Conservation (phyloP, 768 basidiomycete genomes). For the Clavaria fumosa region DNA sequence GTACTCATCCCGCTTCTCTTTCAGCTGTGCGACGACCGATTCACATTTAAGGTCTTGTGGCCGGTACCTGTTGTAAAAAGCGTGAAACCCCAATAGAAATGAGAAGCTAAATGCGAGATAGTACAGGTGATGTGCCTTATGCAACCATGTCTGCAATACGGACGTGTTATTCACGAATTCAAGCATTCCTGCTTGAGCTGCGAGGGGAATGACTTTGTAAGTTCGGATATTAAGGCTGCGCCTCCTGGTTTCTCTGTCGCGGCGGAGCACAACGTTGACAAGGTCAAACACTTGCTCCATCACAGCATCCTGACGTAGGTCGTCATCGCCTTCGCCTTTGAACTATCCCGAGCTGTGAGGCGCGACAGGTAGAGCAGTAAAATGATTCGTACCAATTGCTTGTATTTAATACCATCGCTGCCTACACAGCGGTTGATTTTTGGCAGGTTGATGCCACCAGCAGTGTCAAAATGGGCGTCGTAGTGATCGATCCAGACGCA, state of each 20-base stretch:
- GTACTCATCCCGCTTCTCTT: slow-evolving; percentile 15
- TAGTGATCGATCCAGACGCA: slow-evolving; percentile 61
- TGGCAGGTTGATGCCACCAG: slow-evolving; percentile 72
- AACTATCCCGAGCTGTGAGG: slow-evolving; percentile 44
- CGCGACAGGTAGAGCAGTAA: slow-evolving; percentile 2
- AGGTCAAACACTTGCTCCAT: slow-evolving; percentile 97
- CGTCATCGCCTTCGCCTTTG: slow-evolving; percentile 84
- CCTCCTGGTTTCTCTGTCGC: slow-evolving; percentile 61
- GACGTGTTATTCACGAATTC: slow-evolving; percentile 80
- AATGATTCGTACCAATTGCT: slow-evolving; percentile 76
- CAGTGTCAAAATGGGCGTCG: slow-evolving; percentile 36
- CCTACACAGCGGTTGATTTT: slow-evolving; percentile 68
- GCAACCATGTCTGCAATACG: slow-evolving; percentile 49
- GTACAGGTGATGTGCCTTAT: slow-evolving; percentile 44
- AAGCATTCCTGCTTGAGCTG: slow-evolving; percentile 64
- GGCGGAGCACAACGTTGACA: slow-evolving; percentile 60
- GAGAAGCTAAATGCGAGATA: too few species aligned
- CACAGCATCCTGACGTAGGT: slow-evolving; percentile 91
- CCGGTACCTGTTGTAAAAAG: slow-evolving; percentile 38
- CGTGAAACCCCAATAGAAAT: too few species aligned
- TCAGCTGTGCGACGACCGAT: slow-evolving; percentile 19
- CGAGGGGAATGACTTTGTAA: slow-evolving; percentile 83
- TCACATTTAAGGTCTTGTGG: slow-evolving; percentile 32
- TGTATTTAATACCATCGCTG: slow-evolving; percentile 46
- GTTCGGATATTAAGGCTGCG: slow-evolving; percentile 62